Base-by-base conservation (phyloP, 2,329 filamentous ascomycete species). In the Talaromyces pinophilus region DNA sequence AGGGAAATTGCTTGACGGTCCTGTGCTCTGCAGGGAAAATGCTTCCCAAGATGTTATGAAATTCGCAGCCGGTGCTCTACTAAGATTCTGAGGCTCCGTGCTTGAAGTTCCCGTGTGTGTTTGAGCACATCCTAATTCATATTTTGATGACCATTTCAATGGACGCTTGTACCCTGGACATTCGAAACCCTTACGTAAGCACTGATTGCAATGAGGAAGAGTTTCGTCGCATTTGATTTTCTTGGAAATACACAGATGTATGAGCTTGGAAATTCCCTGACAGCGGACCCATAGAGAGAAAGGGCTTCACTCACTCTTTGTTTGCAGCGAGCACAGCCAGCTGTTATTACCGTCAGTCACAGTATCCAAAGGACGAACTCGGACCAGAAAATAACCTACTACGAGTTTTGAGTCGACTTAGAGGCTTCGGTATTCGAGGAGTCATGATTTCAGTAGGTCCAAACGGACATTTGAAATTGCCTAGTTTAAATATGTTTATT, bases 141-240 rank as follows among this genome's bases (percentile, higher is more conserved):
- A 63, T 40, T 63, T 63, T 19, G 46, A 63, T 35, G 61, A 63
- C 61, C 46, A 63, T 35, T 63, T 63, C 30, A 63, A 46, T 5
- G 61, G 61, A 15, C 61, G 61, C 17, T 63, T 63, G 19, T 63
- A 63, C n/a, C 61, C 61, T 42, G 61, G 61, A 48, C 61, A 63
- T 25, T 63, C 61, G 7, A 52, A 63, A 5, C 46, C 46, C 19
- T 63, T 63, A 30, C 61, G 61, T 30, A 35, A 55, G 48, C 61
- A 63, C 38, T 63, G 61, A 63, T 63, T 63, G 38, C 61, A 63
- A n/a, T 33, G 19, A 50, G 61, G 61, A 22, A 44, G 25, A 40
- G 61, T 63, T 33, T 63, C 61, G 48, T 63, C 61, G 28, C 61
- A 63, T 40, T 63, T 55, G 61, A 63, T 63, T 63, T 63, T 63